phyloP scores from a whole-genome alignment of 2,329 filamentous ascomycete species.

The Aspergillus spinulosporus region DNA sequence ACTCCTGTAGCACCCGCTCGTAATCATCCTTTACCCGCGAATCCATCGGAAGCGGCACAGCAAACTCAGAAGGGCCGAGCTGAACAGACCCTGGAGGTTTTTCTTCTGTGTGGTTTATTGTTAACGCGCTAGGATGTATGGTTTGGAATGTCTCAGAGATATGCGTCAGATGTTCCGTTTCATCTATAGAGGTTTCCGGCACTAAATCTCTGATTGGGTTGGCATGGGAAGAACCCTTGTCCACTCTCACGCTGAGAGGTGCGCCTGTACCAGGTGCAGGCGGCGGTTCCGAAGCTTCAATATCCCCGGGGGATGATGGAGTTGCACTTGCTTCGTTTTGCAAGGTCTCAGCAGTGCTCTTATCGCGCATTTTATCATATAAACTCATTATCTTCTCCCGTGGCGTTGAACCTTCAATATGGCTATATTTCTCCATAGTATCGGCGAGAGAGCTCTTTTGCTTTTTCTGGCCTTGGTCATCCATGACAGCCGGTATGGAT shows the following conservation, averaged over 20 bases:
- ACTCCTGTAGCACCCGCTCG: conserved; percentile 35
- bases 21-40: conserved; percentile 47
- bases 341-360: conserved; percentile 17
- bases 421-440: conserved; percentile 29
- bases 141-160: conserved; percentile 38
- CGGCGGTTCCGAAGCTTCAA: conserved; percentile 34
- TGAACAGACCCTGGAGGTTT: conserved; percentile 33
- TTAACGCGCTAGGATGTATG: conserved; percentile 41
- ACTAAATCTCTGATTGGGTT: conserved; percentile 25
- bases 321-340: conserved; percentile 35
- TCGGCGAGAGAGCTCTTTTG: conserved; percentile 22
- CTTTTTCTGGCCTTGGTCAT: conserved; percentile 20
- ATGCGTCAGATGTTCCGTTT: conserved; percentile 24
- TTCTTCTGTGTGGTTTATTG: conserved; percentile 29
- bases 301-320: conserved; percentile 45
- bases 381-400: conserved; percentile 35
- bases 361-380: conserved; percentile 32
- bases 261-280: conserved; percentile 32
- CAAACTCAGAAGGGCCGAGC: conserved; percentile 43
- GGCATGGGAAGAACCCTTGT: conserved; percentile 30
- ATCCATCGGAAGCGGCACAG: conserved; percentile 46
- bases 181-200: conserved; percentile 30
- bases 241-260: conserved; percentile 41
- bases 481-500: conserved; percentile 19
- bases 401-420: conserved; percentile 32